Base-by-base conservation (phyloP, 2,329 filamentous ascomycete genomes). In the Clonostachys rhizophaga region DNA sequence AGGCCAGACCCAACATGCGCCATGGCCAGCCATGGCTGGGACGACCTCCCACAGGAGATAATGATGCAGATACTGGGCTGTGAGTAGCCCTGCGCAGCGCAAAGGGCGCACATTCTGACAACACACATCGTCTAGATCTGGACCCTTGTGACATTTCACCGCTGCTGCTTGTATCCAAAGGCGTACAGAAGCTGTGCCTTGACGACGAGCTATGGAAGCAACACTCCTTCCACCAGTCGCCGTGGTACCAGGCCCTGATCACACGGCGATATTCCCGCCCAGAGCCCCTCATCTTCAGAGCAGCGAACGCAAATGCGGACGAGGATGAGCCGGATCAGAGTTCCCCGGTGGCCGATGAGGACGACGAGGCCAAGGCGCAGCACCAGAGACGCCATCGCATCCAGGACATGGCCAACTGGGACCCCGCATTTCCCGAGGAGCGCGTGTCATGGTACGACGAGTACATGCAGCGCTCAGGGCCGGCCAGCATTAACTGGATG, bases 381-480 rank as follows among this genome's bases (percentile, higher is more conserved):
- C 30, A 13, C 33, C 30, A 53, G 18, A 57, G 52, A 45, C 47
- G 57, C 39, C 58, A 55, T 30, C 54, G 54, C 33, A 47, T 59
- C 2, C 77, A 83, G 44, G 78, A 89, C 48, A 71, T 87, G 58
- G 84, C 84, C 5, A 89, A 89, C 55, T 96, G 91, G 91, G 89
- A 96, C 55, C 89, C 89, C 1, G 81, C 81, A 0, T 90, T 86
- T 52, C 79, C 83, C 0, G 70, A 67, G 5, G 91, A 96, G 66
- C 73, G 72, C 39, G 75, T 91, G 17, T 83, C 87, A 43, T 96
- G 90, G 86, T 96, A 95, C 63, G 79, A 87, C 47, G 91, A 96
- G 64, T 96, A 91, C 59, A 86, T 95, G 52, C 89, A 91, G 46
- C 79, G 91, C 34, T 78, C 91, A 65, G 90, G 83, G 1, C 83